Evolutionary conservation across 768 basidiomycete species (phyloP).

Genomic region (Clitopilus hobsonii): DNA sequence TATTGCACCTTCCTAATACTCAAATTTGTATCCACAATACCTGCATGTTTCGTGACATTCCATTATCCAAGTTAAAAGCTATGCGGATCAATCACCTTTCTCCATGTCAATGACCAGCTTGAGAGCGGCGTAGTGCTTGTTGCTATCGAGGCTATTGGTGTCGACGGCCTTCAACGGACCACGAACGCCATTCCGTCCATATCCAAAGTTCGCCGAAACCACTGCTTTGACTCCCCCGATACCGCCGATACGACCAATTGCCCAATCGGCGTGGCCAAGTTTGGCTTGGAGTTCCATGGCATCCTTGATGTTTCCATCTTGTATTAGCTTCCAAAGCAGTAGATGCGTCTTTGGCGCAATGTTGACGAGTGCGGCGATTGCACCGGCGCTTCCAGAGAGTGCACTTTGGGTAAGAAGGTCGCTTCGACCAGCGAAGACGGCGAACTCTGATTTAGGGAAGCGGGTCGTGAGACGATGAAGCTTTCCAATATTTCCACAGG

Average conservation of each 20-base stretch:
- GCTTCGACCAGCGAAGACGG: conserved; percentile 72
- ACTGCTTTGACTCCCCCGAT: conserved; percentile 66
- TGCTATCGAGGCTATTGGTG: conserved; percentile 27
- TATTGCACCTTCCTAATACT: not conserved
- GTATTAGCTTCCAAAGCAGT: conserved; percentile 42
- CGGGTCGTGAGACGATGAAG: conserved; percentile 67
- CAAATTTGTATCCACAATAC: not conserved
- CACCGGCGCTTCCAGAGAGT: conserved; percentile 56
- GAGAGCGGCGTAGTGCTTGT: conserved; percentile 35
- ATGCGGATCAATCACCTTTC: conserved; percentile 24
- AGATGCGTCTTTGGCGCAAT: conserved; percentile 56
- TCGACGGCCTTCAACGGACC: conserved; percentile 43
- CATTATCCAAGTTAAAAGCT: not conserved
- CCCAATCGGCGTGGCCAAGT: conserved; percentile 66
- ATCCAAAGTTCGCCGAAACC: conserved; percentile 58
- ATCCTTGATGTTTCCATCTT: conserved; percentile 49
- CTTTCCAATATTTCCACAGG: conserved; percentile 83
- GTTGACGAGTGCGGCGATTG: conserved; percentile 63
- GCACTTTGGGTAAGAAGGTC: conserved; percentile 66
- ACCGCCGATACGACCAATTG: conserved; percentile 56
- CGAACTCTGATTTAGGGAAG: conserved; percentile 49
- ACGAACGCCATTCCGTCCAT: conserved; percentile 47
- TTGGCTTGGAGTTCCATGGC: conserved; percentile 58
- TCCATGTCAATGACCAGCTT: conserved; percentile 43
- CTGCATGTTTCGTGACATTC: not conserved